A percentile compares a stretch with the other conserved stretches of the same genome.
Evolutionary conservation across 176 grass and related monocot species (phyloP).

Genomic region (Aegilops umbellulata): DNA sequence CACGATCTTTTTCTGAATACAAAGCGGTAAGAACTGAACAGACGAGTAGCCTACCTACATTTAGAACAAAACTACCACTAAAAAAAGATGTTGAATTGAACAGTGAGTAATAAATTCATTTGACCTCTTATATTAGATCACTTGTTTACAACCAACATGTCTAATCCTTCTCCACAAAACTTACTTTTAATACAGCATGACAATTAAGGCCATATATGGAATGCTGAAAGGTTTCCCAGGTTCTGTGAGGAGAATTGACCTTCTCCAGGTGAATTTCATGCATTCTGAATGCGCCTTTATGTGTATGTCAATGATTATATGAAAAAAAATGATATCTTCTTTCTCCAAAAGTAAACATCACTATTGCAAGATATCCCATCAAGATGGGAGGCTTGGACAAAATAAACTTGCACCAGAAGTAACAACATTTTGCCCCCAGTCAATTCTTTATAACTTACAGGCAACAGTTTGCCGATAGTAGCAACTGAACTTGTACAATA

Average conservation of each 20-base stretch:
- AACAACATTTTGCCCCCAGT: not conserved
- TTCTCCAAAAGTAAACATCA: not conserved
- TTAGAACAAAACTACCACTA: not conserved
- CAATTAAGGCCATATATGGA: not conserved
- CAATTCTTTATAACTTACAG: not conserved
- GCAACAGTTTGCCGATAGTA: not conserved
- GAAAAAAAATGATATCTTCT: not conserved
- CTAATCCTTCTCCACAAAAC: constrained; percentile 6
- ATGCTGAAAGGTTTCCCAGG: not conserved
- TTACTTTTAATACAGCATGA: not conserved
- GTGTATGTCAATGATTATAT: not conserved
- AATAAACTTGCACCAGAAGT: not conserved
- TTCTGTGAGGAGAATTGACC: not conserved
- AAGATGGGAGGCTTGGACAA: not conserved
- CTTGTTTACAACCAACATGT: not conserved
- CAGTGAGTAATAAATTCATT: not conserved
- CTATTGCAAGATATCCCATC: constrained; percentile 11
- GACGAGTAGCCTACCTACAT: not conserved
- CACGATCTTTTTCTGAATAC: not conserved
- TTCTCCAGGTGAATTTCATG: not conserved
- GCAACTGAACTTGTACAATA: constrained; percentile 28
- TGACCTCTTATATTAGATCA: not conserved
- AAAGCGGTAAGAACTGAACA: not conserved
- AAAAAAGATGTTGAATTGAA: not conserved
- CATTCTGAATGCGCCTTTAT: not conserved